Evolutionary conservation across 192 early-diverging fungal genomes (phyloP).

Genomic region (Spinellus fusiger): DNA sequence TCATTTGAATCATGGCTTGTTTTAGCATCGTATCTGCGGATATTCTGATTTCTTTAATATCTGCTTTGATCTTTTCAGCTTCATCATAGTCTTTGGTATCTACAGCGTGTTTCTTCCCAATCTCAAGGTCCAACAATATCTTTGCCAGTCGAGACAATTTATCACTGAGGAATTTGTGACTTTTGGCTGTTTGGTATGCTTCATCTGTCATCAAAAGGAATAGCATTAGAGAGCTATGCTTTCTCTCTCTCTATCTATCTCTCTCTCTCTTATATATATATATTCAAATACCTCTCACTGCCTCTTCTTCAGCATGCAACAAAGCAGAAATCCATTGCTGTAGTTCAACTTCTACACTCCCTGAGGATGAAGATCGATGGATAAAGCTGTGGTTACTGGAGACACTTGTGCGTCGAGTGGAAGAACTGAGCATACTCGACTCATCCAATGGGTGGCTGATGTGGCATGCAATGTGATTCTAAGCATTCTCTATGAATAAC

Average conservation of each 20-base stretch:
- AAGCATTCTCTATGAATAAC: not conserved
- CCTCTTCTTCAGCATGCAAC: conserved; percentile 44
- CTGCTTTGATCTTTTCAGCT: conserved; percentile 62
- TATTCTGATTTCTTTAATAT: conserved; percentile 24
- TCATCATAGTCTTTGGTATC: conserved; percentile 70
- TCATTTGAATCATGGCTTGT: conserved; percentile 9
- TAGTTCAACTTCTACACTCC: conserved; percentile 20
- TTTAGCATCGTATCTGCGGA: conserved; percentile 19
- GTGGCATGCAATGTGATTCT: conserved; percentile 15
- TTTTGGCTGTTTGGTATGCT: conserved; percentile 57
- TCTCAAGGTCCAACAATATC: conserved; percentile 33
- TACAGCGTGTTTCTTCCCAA: conserved; percentile 52
- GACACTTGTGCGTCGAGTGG: conserved; percentile 25
- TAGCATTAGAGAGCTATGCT: not conserved
- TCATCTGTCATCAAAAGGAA: conserved; percentile 39
- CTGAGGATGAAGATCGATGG: conserved; percentile 7
- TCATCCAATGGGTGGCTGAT: conserved; percentile 11
- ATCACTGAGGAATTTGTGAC: conserved; percentile 41
- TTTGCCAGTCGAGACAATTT: conserved; percentile 13
- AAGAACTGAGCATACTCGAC: conserved; percentile 24
- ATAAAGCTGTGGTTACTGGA: conserved; percentile 21
- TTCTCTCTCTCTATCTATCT: not conserved
- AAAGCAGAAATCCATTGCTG: conserved; percentile 36
- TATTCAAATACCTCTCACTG: conserved; percentile 41
- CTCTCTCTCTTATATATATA: not conserved